Conservation (phyloP, 2,329 filamentous ascomycete genomes). For the Apiospora saccharicola region DNA sequence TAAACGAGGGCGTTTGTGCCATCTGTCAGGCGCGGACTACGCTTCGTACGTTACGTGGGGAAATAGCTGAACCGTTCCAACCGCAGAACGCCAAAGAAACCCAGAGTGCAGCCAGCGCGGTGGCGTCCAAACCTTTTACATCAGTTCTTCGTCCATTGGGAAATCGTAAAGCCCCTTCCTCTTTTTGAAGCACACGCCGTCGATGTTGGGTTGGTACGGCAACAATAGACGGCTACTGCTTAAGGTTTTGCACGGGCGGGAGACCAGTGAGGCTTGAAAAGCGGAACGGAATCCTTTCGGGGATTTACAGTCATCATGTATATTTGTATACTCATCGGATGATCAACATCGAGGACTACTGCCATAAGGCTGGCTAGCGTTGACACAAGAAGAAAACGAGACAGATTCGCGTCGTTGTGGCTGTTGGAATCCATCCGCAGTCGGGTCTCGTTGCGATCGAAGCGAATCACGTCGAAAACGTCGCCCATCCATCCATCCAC, state of each 20-base stretch:
- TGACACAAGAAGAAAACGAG: background rate
- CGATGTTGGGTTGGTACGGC: background rate
- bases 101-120: background rate
- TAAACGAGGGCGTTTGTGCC: constrained; percentile 10
- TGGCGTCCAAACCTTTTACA: background rate
- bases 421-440: background rate
- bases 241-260: constrained; percentile 3
- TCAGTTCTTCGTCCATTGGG: background rate
- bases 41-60: background rate
- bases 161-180: background rate
- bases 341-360: too few relatives aligned
- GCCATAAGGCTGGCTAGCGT: background rate
- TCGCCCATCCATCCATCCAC: background rate
- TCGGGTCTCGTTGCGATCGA: background rate
- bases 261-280: constrained; percentile 17
- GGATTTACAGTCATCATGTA: background rate
- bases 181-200: background rate
- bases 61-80: background rate
- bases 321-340: background rate
- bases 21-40: constrained; percentile 7
- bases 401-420: background rate
- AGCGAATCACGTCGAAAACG: background rate
- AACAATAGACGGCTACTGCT: background rate
- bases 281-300: background rate
- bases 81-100: background rate